Evolutionary conservation across 495 filamentous ascomycete species (phyloP).

Genomic region (Penicillium herquei): DNA sequence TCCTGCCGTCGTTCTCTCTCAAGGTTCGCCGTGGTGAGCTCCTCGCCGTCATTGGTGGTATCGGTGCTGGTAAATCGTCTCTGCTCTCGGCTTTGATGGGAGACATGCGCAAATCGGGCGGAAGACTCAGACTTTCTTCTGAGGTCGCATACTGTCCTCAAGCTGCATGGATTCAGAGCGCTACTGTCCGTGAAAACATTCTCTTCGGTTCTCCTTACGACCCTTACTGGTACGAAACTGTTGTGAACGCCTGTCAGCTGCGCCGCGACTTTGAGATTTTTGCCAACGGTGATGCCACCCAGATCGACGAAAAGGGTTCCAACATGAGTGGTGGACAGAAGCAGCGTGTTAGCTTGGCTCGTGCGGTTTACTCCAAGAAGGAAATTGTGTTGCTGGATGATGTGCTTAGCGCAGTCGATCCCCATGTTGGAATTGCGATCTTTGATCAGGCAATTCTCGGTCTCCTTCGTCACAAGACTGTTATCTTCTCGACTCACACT

Average conservation of each 20-base stretch:
- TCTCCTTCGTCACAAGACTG: constrained; percentile 7
- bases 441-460: constrained; percentile 49
- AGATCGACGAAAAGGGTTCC: constrained; percentile 79
- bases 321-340: constrained; percentile 83
- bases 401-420: constrained; percentile 50
- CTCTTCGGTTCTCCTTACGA: constrained; percentile 53
- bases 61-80: constrained; percentile 1
- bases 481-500: constrained; percentile 31
- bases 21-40: background rate
- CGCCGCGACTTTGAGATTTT: constrained; percentile 73
- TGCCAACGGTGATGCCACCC: constrained; percentile 70
- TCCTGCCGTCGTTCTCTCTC: background rate
- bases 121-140: constrained; percentile 12
- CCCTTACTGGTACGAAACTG: constrained; percentile 40
- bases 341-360: constrained; percentile 62
- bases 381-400: constrained; percentile 53
- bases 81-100: background rate
- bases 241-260: constrained; percentile 66
- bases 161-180: constrained; percentile 56
- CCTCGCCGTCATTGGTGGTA: background rate
- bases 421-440: constrained; percentile 56
- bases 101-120: background rate
- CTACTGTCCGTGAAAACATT: constrained; percentile 55
- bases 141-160: constrained; percentile 46
- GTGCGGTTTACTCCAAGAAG: constrained; percentile 51